Conservation (phyloP, 2,329 filamentous ascomycete genomes). For the Pseudomassariella vexata region DNA sequence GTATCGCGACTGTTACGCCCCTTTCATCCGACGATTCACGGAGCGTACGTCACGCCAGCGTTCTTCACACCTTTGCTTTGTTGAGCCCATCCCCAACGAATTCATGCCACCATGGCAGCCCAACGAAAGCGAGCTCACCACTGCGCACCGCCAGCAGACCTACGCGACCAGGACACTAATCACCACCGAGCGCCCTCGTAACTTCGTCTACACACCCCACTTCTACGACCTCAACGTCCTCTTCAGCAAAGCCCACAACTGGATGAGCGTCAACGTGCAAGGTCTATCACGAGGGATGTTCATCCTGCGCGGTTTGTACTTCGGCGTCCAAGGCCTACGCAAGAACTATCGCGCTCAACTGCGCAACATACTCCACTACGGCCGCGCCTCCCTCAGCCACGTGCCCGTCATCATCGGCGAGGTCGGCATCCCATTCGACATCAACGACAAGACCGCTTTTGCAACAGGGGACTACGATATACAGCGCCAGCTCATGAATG, state of each 20-base stretch:
- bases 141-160: conserved; percentile 8
- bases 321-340: conserved; percentile 28
- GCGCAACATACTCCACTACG: conserved; percentile 27
- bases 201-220: conserved; percentile 35
- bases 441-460: conserved; percentile 29
- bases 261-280: conserved; percentile 35
- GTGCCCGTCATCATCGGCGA: conserved; percentile 33
- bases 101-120: conserved; percentile 31
- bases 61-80: conserved; percentile 25
- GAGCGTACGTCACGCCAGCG: conserved; percentile 25
- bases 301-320: conserved; percentile 32
- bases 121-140: conserved; percentile 3
- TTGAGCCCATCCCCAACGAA: conserved; percentile 35
- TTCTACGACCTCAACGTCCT: conserved; percentile 37
- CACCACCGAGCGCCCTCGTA: conserved; percentile 18
- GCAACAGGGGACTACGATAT: conserved; percentile 30
- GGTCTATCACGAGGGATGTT: conserved; percentile 33
- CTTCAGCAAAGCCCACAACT: conserved; percentile 28
- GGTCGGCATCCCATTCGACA: conserved; percentile 34
- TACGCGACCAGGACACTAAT: conserved; percentile 24
- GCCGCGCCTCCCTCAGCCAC: conserved; percentile 23
- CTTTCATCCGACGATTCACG: conserved; percentile 30
- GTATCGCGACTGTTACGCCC: conserved; percentile 35
- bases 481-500: conserved; percentile 32
- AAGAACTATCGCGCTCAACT: conserved; percentile 33